Evolutionary conservation across 257 asterid genomes (phyloP).

Genomic region (Parsonsia alboflavescens): DNA sequence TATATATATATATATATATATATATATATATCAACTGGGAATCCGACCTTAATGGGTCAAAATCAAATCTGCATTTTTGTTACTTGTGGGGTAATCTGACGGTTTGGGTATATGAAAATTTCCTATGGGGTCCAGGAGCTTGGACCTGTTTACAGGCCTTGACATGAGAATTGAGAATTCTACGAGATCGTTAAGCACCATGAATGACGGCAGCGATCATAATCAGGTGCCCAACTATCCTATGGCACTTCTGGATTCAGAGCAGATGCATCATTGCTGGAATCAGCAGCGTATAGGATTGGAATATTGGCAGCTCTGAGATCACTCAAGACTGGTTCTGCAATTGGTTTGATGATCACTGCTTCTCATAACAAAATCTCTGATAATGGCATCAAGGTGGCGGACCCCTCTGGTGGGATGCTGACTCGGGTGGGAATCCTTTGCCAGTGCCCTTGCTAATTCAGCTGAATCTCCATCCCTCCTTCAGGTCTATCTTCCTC

Average conservation of each 20-base stretch:
- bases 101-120: too few species aligned
- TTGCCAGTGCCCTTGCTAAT: conserved; percentile 72
- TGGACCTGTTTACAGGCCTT: too few species aligned
- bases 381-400: conserved; percentile 88
- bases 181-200: too few species aligned
- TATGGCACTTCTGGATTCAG: conserved; percentile 92
- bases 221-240: conserved; percentile 55
- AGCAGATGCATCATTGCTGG: conserved; percentile 61
- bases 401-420: conserved; percentile 93
- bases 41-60: too few species aligned
- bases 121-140: too few species aligned
- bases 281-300: conserved; percentile 74
- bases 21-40: too few species aligned
- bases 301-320: conserved; percentile 87
- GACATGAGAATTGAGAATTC: too few species aligned
- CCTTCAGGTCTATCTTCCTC: conserved; percentile 42
- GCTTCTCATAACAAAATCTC: conserved; percentile 81
- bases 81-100: too few species aligned
- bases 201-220: too few species aligned
- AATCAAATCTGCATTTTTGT: too few species aligned
- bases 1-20: too few species aligned
- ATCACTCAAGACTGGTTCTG: conserved; percentile 64
- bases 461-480: conserved; percentile 57
- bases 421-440: conserved; percentile 96
- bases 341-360: conserved; percentile 80